These are phyloP conservation scores for Mycena filopes DNA, from an alignment of 768 basidiomycete genomes.

Conservation along the genomic window DNA sequence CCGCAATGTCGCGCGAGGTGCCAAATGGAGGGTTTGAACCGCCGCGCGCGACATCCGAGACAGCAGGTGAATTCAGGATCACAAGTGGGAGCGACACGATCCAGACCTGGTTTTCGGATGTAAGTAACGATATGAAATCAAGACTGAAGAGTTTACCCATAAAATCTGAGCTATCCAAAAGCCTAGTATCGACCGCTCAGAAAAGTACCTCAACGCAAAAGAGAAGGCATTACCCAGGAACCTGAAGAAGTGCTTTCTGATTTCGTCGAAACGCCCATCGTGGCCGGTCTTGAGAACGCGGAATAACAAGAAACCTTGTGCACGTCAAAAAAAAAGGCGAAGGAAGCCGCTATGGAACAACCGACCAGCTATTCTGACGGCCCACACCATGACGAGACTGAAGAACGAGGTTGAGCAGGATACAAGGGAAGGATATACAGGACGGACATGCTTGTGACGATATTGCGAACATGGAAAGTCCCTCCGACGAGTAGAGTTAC, in stretches of 20 bases:
- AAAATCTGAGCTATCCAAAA: slow-evolving; percentile 73
- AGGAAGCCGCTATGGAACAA: not conserved
- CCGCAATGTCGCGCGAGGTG: slow-evolving; percentile 69
- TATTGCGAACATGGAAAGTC: slow-evolving; percentile 68
- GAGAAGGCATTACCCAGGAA: slow-evolving; percentile 57
- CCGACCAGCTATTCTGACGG: slow-evolving; percentile 63
- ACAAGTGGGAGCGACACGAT: slow-evolving; percentile 70
- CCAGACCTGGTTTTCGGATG: slow-evolving; percentile 58
- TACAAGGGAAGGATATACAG: slow-evolving; percentile 45
- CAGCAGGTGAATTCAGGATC: slow-evolving; percentile 74
- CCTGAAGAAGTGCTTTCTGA: slow-evolving; percentile 72
- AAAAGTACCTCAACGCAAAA: not conserved
- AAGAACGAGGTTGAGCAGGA: slow-evolving; percentile 29
- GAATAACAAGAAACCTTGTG: slow-evolving; percentile 68
- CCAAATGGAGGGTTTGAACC: slow-evolving; percentile 70
- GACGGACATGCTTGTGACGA: slow-evolving; percentile 56
- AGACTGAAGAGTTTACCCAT: slow-evolving; percentile 54
- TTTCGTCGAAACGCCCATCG: slow-evolving; percentile 75
- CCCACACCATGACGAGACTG: slow-evolving; percentile 78
- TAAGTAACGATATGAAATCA: not conserved
- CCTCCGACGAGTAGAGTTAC: slow-evolving; percentile 71
- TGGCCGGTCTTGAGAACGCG: slow-evolving; percentile 76
- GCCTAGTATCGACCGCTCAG: slow-evolving; percentile 39
- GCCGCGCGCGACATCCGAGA: slow-evolving; percentile 56
- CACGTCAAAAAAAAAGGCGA: not conserved